Evolutionary conservation across 2,329 filamentous ascomycete genomes (phyloP), one percentile per base, ranked within the genome.

Genomic region (Aspergillus ruber): DNA sequence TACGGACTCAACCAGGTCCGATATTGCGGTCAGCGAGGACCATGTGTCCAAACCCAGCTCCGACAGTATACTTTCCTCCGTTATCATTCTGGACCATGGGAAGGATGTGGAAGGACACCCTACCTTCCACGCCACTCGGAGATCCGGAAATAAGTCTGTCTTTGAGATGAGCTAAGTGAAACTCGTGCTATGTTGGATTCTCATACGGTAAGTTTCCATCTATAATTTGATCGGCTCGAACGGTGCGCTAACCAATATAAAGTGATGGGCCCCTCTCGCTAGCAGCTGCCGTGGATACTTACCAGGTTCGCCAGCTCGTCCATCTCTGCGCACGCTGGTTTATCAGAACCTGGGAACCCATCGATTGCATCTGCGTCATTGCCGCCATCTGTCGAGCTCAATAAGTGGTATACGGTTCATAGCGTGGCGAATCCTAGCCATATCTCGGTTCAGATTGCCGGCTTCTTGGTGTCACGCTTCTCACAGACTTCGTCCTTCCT

Each of bases 261-360:
- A 39, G 42, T 10, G 52, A 55, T 43, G 66, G 66, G 65, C 66
- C 67, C 7, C 45, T 69, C 8, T 51, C 58, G 9, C 51, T 70
- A 1, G 60, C 67, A 8, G 66, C 65, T 9, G 62, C 67, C 3
- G 67, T 69, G 64, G 65, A 70, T 41, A 65, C 62, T 1, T 69
- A 68, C 49, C 55, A 66, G 7, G 51, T 69, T 3, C 41, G 25
- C 13, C 27, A 48, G 50, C 43, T n/a, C 18, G 4, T 50, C 49
- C 1, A 46, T 54, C 44, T 54, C 51, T 33, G 51, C 51, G 2
- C 49, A 54, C 41, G 47, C 33, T 5, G 51, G 51, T 17, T 51
- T 49, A 8, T 15, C 49, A 4, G 47, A 50, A n/a, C 33, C 44
- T 8, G 35, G 35, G 13, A 18, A 32, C 17, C n/a, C 40, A n/a